A percentile compares a stretch with the other conserved stretches of the same genome.
Conservation (phyloP, 495 filamentous ascomycete species). For the Staphylotrichum longicolle region DNA sequence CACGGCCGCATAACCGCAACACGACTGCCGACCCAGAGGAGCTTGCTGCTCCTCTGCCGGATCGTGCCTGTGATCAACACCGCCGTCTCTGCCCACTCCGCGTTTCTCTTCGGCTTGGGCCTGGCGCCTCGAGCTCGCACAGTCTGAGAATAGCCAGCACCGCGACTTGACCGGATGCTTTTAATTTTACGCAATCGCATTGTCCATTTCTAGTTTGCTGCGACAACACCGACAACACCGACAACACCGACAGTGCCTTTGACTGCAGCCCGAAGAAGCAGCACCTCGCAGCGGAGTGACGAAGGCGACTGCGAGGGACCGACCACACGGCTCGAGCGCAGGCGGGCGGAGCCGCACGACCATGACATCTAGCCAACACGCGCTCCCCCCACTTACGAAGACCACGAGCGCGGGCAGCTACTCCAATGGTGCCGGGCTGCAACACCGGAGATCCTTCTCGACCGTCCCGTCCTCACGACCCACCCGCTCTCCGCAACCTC, state of each 20-base stretch:
- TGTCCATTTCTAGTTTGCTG: no score
- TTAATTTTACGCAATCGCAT: no score
- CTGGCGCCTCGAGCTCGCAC: no score
- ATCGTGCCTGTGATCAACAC: background rate
- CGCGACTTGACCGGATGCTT: no score
- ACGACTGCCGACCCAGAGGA: background rate
- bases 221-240: no score
- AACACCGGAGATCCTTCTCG: constrained; percentile 55
- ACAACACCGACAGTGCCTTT: no score
- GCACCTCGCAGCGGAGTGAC: no score
- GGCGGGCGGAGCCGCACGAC: background rate
- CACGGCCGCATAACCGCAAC: background rate
- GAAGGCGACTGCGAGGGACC: no score
- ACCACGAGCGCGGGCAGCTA: constrained; percentile 19
- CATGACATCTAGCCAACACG: constrained; percentile 21
- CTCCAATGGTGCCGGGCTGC: constrained; percentile 19
- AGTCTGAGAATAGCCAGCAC: no score
- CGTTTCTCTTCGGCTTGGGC: no score
- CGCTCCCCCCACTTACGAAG: constrained; percentile 15
- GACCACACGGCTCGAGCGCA: background rate
- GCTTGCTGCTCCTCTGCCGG: background rate
- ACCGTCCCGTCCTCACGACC: constrained; percentile 57
- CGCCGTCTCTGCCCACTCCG: background rate
- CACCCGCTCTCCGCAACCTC: constrained; percentile 54
- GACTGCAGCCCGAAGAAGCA: no score